Evolutionary conservation across 495 filamentous ascomycete genomes (phyloP).

Genomic region (Neurospora sp.): DNA sequence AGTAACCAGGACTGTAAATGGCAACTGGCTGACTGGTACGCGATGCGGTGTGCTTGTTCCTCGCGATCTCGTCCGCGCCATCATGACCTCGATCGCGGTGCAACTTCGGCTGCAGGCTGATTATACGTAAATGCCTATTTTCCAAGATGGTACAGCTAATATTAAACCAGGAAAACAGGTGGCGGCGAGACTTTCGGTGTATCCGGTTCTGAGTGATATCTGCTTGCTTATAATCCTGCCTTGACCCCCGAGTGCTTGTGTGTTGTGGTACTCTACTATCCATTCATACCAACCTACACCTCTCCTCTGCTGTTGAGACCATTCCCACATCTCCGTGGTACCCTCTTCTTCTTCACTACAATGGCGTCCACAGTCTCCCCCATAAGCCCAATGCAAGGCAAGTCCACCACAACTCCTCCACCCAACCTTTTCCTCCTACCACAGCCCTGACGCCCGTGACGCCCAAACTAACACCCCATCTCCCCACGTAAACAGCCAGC

Average conservation of each 20-base stretch:
- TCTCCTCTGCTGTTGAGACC: neutral
- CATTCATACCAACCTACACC: neutral
- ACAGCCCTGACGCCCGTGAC: neutral
- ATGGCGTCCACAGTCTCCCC: neutral
- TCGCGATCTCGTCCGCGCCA: neutral
- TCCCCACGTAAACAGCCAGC: constrained; percentile 7
- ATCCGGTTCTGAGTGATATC: neutral
- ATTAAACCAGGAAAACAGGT: neutral
- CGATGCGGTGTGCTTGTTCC: neutral
- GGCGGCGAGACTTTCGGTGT: neutral
- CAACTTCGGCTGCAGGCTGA: neutral
- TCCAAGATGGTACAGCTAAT: neutral
- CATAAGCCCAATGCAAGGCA: neutral
- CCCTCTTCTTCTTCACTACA: neutral
- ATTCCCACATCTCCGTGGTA: neutral
- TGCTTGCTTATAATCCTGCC: neutral
- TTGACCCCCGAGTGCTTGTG: neutral
- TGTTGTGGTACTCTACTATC: neutral
- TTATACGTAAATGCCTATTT: neutral
- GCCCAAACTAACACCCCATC: neutral
- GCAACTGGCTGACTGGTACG: neutral
- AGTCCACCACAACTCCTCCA: neutral
- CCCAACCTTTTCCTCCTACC: neutral
- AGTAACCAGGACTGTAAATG: neutral
- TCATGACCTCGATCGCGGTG: neutral